Evolutionary conservation across 2,329 filamentous ascomycete species (phyloP), one percentile per base, ranked within the genome.

Genomic region (Thielaviopsis punctulata): DNA sequence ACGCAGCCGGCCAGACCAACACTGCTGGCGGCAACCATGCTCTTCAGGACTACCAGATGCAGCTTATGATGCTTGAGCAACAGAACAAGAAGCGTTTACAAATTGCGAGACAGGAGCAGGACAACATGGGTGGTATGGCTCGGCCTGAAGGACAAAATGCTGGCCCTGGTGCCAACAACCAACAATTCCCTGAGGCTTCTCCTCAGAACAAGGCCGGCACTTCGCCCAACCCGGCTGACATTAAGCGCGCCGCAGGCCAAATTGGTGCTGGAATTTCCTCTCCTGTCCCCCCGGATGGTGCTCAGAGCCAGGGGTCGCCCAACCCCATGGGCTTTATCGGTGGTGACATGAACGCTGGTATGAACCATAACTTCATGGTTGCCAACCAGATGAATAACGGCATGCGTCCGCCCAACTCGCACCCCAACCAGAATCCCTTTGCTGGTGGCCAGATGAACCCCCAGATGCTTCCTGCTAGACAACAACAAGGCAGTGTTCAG

Each of bases 21-120:
- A 3, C 36, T 9, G 36, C 53, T 15, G 45, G 45, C 7, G 53
- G 53, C 65, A 90, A 87, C 63, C 84, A 89, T 63, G 85, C 85
- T 21, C 72, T 90, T 45, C 84, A 89, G 65, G 85, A 92, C 64
- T 90, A 90, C 61, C 85, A 90, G 68, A 89, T 89, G 84, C 85
- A 90, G 64, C 68, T 90, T 62, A 90, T 89, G 85, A 68, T 89
- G 48, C 73, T 90, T 15, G 85, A 90, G 66, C 85, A 89, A 66
- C 84, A 90, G 66, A 90, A 90, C 60, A 90, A 89, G 72, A 89
- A 88, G 66, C 73, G 85, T 18, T 72, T 90, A 48, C 80, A 88
- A 72, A 87, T 88, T 84, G 85, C 85, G 36, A 79, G 85, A 18
- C 83, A 82, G 62, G 79, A 88, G 63, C 84, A 90, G 64, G 86